Evolutionary conservation across 805 yeast genomes (phyloP).

Genomic region (Scheffersomyces amazonensis): DNA sequence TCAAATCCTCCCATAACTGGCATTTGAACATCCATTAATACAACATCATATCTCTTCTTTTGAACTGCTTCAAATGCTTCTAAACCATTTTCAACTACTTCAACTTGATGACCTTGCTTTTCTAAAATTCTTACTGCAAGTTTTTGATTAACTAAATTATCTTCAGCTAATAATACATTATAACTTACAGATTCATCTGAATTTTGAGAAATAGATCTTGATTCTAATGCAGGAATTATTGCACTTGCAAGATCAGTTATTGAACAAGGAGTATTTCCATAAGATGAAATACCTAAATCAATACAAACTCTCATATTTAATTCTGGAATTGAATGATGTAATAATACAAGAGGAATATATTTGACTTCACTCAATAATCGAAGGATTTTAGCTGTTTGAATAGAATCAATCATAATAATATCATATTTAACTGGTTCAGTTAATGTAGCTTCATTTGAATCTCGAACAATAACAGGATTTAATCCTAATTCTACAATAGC

Average conservation of each 20-base stretch:
- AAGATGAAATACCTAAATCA: conserved; percentile 82
- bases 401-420: conserved; percentile 77
- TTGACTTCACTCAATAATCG: conserved; percentile 73
- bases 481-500: conserved; percentile 56
- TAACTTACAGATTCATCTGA: conserved; percentile 75
- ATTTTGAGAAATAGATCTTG: conserved; percentile 75
- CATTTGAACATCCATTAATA: conserved; percentile 93
- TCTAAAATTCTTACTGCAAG: conserved; percentile 82
- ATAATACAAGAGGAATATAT: conserved; percentile 77
- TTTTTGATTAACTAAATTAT: conserved; percentile 83
- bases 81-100: conserved; percentile 82
- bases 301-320: conserved; percentile 79
- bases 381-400: conserved; percentile 69
- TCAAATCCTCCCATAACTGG: conserved; percentile 95
- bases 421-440: conserved; percentile 63
- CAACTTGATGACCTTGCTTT: conserved; percentile 80
- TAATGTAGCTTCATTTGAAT: conserved; percentile 56
- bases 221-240: conserved; percentile 79
- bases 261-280: conserved; percentile 86
- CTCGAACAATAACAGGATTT: conserved; percentile 57
- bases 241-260: conserved; percentile 79
- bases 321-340: conserved; percentile 73
- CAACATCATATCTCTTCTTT: conserved; percentile 68
- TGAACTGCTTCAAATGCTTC: conserved; percentile 78
- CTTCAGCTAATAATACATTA: conserved; percentile 79